Percentiles rank a stretch among this genome's conserved stretches.
These are phyloP conservation scores for Chrysophaeum taylorii DNA, from an alignment of 352 stramenopile species.

Conservation along the genomic window DNA sequence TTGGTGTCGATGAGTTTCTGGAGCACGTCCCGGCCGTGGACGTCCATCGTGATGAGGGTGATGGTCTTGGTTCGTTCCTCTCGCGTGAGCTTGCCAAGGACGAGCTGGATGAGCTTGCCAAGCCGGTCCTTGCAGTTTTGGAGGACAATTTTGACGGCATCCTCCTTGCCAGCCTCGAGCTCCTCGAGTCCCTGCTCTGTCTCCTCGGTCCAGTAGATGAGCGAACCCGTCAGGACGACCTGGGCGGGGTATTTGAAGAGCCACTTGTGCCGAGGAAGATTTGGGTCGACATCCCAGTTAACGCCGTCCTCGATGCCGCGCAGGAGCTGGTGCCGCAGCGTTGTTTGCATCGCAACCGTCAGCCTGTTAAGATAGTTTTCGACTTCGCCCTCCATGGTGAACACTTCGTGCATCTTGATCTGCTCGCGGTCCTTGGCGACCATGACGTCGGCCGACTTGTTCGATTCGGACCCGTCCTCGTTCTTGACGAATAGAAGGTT, in stretches of 20 bases:
- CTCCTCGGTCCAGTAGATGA: constrained; percentile 94
- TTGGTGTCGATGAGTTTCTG: constrained; percentile 80
- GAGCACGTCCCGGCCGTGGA: constrained; percentile 86
- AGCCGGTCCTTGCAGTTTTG: constrained; percentile 75
- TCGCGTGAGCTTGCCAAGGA: constrained; percentile 63
- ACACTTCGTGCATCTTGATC: constrained; percentile 58
- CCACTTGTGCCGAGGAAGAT: constrained; percentile 86
- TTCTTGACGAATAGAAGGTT: constrained; percentile 50
- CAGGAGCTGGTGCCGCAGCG: constrained; percentile 66
- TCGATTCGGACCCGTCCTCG: constrained; percentile 37
- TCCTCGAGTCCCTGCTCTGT: constrained; percentile 86
- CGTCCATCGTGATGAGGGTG: constrained; percentile 92
- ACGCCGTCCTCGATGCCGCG: constrained; percentile 79
- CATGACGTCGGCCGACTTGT: constrained; percentile 73
- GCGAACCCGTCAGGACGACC: constrained; percentile 79
- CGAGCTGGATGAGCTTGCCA: constrained; percentile 79
- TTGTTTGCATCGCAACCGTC: constrained; percentile 74
- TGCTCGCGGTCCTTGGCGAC: constrained; percentile 87
- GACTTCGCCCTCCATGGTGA: constrained; percentile 62
- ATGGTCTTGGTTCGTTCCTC: constrained; percentile 81
- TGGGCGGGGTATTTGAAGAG: constrained; percentile 89
- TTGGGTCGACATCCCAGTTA: constrained; percentile 81
- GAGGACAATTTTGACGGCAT: constrained; percentile 86
- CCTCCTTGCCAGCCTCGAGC: constrained; percentile 82
- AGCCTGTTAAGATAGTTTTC: constrained; percentile 87